Base-by-base conservation (phyloP, 495 filamentous ascomycete genomes). In the Podospora pseudopauciseta region DNA sequence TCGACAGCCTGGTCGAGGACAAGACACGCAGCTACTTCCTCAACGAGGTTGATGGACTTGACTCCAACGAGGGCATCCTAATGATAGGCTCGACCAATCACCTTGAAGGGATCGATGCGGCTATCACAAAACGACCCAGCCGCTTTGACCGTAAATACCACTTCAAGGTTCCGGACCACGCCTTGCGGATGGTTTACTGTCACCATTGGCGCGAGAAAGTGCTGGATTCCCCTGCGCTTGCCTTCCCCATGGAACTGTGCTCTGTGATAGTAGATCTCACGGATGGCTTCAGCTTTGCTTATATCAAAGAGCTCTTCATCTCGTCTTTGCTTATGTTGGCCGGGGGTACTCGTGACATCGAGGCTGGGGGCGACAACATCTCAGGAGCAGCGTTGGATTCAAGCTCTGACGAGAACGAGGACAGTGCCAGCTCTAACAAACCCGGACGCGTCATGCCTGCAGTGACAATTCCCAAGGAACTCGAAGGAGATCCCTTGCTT, bases 11-110 rank as follows among this genome's bases (percentile, higher is more conserved):
- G 49, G 81, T 88, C 16, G 79, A 73, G 4, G 75, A 76, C 28
- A 71, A 69, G n/a, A 79, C 81, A 26, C 76, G 86, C n/a, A 82
- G 78, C 60, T 89, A 86, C 75, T 89, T 90, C 72, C 80, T 90
- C 34, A 73, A 73, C 56, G 71, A 73, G 58, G 71, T 70, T 0
- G 71, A 73, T 34, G 71, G 87, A 1, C 72, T 90, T 19, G 85
- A 85, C 63, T 81, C 79, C 61, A 88, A 88, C 65, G 81, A 87
- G 68, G 86, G 86, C 18, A 85, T 88, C 53, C 71, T 87, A 56
- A 86, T 87, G 79, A 76, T 88, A 27, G 86, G 80, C 5, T 82
- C 73, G n/a, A 87, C 86, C 18, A 88, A 88, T 67, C 77, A 87
- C 67, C 70, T 85, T n/a, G 82, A 80, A 5, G 69, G 66, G 32